Evolutionary conservation across 345 rosid species (phyloP), one percentile per base, ranked within the genome.

Genomic region (Mercurialis annua): DNA sequence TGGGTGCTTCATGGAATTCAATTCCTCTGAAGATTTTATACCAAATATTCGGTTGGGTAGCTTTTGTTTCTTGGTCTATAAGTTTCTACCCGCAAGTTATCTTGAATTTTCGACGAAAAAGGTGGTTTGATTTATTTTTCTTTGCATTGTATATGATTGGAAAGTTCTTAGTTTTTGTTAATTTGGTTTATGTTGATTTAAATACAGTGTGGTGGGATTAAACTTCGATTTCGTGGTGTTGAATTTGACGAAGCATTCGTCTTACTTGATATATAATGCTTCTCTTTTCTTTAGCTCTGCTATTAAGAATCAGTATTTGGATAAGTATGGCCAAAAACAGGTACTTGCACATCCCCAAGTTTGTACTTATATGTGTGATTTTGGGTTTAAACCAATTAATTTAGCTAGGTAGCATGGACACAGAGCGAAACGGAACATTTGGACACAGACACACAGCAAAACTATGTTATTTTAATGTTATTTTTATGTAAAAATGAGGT

Each of bases 201-300:
- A n/a, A n/a, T 30, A 33, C 68, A 90, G 90, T 52, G 96, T 92
- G 59, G 89, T 90, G 65, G 98, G 98, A n/a, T 69, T 92, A 81
- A 92, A 84, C 73, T 90, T 92, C 69, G 97, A 92, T 76, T 90
- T 90, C 75, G 90, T 88, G 71, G 5, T 90, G 72, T 80, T 90
- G 80, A 92, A 92, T 81, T 76, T 92, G 81, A 90, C 93, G 0
- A 92, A 92, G 77, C 98, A 92, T 76, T 86, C 93, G 15, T 88
- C 98, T 42, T 92, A 90, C 68, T 73, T 90, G 93, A 88, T 90
- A 14, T 88, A 90, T 84, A 90, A 90, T 66, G 84, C 84, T 29
- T 80, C 80, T 67, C 92, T 92, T 76, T 92, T 78, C 90, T 92
- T 92, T 65, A 90, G 97, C 59, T 74, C 89, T 15, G 73, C 80